Evolutionary conservation across 73 alveolate species (phyloP), one percentile per base, ranked within the genome.

Genomic region (Paramecium tetraurelia): DNA sequence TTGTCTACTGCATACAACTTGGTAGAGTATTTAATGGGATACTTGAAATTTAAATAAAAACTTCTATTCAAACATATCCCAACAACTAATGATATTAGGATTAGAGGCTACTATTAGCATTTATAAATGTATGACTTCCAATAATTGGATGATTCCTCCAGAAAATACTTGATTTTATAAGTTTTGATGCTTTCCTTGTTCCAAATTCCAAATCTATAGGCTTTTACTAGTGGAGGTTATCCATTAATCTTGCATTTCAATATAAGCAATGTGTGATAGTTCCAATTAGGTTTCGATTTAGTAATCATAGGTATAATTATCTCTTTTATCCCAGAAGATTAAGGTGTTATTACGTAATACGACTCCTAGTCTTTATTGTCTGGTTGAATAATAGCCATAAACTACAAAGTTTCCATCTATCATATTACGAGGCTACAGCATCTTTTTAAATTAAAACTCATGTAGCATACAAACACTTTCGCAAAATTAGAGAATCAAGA

Each of bases 241-340:
- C 90, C 90, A 80, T 24, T 22, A 44, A 80, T 80, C 90, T 80
- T 80, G 46, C 24, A 80, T 21, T 48, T 80, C 70, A 2, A 80
- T 21, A 43, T 43, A 80, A 4, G 31, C 21, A 43, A 80, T 40
- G 11, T 46, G 70, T 20, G 8, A 14, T 43, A 80, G 21, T 41
- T 80, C 76, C n/a, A 80, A 20, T 22, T 44, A 43, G 18, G 46
- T 41, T 41, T 80, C 75, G 10, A 80, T 80, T 63, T 41, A 20
- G 46, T 38, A 48, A 44, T 80, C 76, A 80, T 41, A 80, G 8
- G 46, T 22, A 24, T 44, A 80, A 41, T 80, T 48, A 80, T 80
- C 90, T 18, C 76, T 41, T 80, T 46, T 80, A 44, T 80, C 90
- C 90, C 90, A 80, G 46, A 80, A 80, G 8, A 40, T 63, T 80